Percentiles rank a stretch among this genome's conserved stretches.
Evolutionary conservation across 495 filamentous ascomycete genomes (phyloP).

Genomic region (Hypoxylon intermedium): DNA sequence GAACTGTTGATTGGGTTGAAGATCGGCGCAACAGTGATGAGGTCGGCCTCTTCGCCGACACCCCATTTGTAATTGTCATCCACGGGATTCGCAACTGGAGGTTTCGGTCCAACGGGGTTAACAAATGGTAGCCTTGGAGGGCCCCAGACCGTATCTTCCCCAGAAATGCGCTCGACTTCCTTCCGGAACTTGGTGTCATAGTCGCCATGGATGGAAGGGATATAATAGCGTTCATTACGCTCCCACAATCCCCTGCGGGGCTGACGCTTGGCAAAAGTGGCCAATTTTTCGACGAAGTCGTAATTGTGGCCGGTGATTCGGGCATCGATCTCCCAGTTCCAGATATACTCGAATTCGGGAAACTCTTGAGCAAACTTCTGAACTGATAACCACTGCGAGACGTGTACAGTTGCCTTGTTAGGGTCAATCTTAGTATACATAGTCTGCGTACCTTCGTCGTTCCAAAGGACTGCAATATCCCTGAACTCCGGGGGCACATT

Average conservation of each 20-base stretch:
- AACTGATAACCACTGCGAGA: conserved; percentile 64
- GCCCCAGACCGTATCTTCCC: conserved; percentile 66
- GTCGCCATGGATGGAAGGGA: conserved; percentile 67
- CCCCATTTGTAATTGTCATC: conserved; percentile 75
- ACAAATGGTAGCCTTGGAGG: conserved; percentile 60
- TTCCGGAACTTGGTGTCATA: conserved; percentile 61
- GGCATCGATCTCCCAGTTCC: conserved; percentile 81
- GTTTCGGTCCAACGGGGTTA: conserved; percentile 64
- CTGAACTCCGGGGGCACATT: conserved; percentile 70
- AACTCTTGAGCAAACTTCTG: conserved; percentile 72
- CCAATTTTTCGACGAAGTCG: conserved; percentile 67
- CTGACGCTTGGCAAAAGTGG: conserved; percentile 64
- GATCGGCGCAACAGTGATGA: conserved; percentile 74
- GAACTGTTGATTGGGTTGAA: conserved; percentile 69
- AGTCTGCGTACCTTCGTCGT: conserved; percentile 60
- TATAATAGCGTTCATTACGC: conserved; percentile 74
- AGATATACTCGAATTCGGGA: conserved; percentile 75
- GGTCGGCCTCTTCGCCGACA: conserved; percentile 76
- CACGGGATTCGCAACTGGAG: conserved; percentile 60
- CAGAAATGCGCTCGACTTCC: conserved; percentile 56
- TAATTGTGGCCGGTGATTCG: conserved; percentile 75
- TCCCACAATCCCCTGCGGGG: conserved; percentile 78
- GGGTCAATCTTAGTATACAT: conserved; percentile 63
- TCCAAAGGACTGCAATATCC: conserved; percentile 73
- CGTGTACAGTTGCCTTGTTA: conserved; percentile 51